Base-by-base conservation (phyloP, 2,329 filamentous ascomycete species). In the Bisporella sp. region DNA sequence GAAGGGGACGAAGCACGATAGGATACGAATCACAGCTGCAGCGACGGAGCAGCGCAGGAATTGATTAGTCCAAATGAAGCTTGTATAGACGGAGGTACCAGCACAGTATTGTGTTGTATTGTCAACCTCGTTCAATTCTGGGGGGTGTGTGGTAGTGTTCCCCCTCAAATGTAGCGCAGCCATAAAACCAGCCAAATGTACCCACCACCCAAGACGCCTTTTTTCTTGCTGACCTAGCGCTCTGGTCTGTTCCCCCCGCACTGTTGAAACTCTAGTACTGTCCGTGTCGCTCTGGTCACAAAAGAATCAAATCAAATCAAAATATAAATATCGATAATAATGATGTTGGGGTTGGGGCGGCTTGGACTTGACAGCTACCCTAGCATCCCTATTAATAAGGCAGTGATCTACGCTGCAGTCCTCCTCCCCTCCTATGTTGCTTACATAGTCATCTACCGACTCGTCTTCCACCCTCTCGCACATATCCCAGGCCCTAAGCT, bases 401-500 rank as follows among this genome's bases (percentile, higher is more conserved):
- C 35, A 39, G 35, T 44, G n/a, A 13, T 44, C n/a, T n/a, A 29
- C n/a, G 41, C 41, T 44, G 11, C 41, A 3, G n/a, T n/a, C 29
- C 29, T 13, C 41, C 4, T 44, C 7, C 11, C n/a, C 11, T 13
- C 29, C 44, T n/a, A 46, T 12, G 12, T 46, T 11, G 31, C n/a
- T 8, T 46, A 9, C 31, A 46, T 32, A 13, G 31, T 46, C 41
- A 37, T 55, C 49, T 51, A 57, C 46, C 40, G 46, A 21, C n/a
- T 56, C 21, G 49, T 31, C 40, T 45, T 55, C 41, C 46, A 51
- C 41, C 54, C 53, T 32, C 48, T 57, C 9, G 49, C 54, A 11
- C 40, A 48, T 6, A 47, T 57, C 41, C 56, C 54, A 28, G 57
- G 54, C 9, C 54, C 54, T 11, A 57, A 50, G 45, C 39, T 58